Percentiles rank a stretch among this genome's conserved stretches.
Conservation (phyloP, 495 filamentous ascomycete genomes). For the Neurospora sp. region DNA sequence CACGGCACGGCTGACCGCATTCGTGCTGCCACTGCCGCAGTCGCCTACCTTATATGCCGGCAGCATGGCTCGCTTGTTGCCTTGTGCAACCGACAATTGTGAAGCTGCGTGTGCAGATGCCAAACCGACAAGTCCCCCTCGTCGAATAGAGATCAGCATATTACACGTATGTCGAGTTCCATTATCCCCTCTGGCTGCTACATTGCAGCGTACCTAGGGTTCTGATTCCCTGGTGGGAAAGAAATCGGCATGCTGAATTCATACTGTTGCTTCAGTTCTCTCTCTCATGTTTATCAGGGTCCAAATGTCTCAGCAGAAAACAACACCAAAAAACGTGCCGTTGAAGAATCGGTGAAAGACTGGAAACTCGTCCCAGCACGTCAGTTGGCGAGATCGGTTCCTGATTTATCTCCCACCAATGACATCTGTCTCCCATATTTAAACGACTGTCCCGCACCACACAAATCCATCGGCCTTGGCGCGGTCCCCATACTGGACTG, state of each 20-base stretch:
- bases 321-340: not conserved
- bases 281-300: not conserved
- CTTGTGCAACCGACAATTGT: not conserved
- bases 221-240: not conserved
- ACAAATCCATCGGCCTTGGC: too few species aligned
- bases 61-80: not conserved
- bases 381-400: not conserved
- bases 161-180: not conserved
- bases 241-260: not conserved
- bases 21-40: not conserved
- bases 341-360: not conserved
- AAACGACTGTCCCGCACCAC: too few species aligned
- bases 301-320: not conserved
- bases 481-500: too few species aligned
- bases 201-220: not conserved
- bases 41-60: not conserved
- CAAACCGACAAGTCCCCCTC: too few species aligned
- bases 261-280: not conserved
- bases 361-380: not conserved
- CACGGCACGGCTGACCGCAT: not conserved
- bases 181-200: not conserved
- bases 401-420: not conserved
- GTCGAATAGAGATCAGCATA: not conserved
- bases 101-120: too few species aligned
- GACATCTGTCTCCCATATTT: too few species aligned